phyloP scores from a whole-genome alignment of 768 basidiomycete genomes.

The Mycena indigotica region DNA sequence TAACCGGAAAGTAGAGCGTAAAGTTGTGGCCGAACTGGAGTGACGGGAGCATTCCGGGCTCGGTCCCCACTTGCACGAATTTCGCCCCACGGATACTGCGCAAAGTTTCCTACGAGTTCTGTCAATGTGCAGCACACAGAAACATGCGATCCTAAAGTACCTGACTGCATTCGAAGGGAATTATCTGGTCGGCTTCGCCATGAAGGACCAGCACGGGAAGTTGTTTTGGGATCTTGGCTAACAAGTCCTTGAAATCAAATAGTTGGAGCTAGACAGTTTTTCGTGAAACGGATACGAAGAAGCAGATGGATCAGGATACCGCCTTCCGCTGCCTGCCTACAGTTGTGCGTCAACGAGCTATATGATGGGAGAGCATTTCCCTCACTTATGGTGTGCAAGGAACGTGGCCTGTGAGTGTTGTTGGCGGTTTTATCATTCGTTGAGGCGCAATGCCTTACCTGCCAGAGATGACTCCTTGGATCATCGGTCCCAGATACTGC shows the following conservation, averaged over 20 bases:
- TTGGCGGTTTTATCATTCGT: neutral
- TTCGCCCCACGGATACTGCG: slow-evolving; percentile 34
- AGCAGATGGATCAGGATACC: slow-evolving; percentile 6
- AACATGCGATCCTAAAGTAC: too few species aligned
- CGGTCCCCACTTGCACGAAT: slow-evolving; percentile 31
- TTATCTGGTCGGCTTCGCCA: slow-evolving; percentile 39
- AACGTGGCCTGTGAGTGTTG: slow-evolving; percentile 9
- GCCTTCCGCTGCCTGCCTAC: slow-evolving; percentile 22
- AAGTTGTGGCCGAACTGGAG: slow-evolving; percentile 43
- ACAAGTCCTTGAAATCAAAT: slow-evolving; percentile 34
- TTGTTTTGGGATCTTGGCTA: slow-evolving; percentile 31
- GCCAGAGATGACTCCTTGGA: slow-evolving; percentile 15
- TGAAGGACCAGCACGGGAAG: slow-evolving; percentile 44
- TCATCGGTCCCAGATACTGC: slow-evolving; percentile 12
- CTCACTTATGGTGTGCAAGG: slow-evolving; percentile 19
- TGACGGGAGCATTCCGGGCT: slow-evolving; percentile 38
- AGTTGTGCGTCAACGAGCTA: neutral
- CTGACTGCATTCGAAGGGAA: slow-evolving; percentile 36
- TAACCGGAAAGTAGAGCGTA: slow-evolving; percentile 40
- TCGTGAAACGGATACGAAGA: neutral
- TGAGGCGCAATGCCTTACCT: neutral
- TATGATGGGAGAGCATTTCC: neutral
- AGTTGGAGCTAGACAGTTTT: slow-evolving; percentile 28
- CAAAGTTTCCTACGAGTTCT: slow-evolving; percentile 30
- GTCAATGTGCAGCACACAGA: too few species aligned